phyloP scores from a whole-genome alignment of 2,329 filamentous ascomycete genomes.

The Xylariales sp. region DNA sequence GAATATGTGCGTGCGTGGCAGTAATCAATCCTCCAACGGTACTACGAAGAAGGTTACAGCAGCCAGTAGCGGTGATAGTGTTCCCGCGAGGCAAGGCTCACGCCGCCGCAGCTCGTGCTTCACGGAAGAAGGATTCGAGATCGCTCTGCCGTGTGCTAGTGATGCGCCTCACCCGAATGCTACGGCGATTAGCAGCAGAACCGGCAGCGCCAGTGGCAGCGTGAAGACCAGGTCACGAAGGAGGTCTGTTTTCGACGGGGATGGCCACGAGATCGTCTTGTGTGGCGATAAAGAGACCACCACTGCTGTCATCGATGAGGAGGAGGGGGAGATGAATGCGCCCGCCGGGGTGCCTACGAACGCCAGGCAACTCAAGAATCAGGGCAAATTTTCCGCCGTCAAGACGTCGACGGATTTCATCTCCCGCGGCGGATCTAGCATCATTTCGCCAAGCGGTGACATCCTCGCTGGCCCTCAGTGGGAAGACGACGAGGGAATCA shows the following conservation, averaged over 20 bases:
- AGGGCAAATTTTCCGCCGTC: too few species aligned
- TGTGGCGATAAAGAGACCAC: slow-evolving; percentile 8
- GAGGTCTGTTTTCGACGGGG: slow-evolving; percentile 44
- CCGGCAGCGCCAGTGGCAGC: too few species aligned
- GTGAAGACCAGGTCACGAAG: too few species aligned
- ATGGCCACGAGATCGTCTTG: slow-evolving; percentile 52
- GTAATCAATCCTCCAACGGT: not conserved
- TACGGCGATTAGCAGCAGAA: slow-evolving; percentile 12
- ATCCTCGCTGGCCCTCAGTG: slow-evolving; percentile 77
- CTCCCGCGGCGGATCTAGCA: slow-evolving; percentile 75
- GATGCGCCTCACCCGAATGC: slow-evolving; percentile 8
- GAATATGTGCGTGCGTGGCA: slow-evolving; percentile 70
- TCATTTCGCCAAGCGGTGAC: slow-evolving; percentile 76
- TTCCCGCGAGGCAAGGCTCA: not conserved
- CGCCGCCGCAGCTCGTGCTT: slow-evolving; percentile 35
- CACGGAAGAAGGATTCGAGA: slow-evolving; percentile 43
- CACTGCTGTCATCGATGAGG: slow-evolving; percentile 14
- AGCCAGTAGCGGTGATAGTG: too few species aligned
- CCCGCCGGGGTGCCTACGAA: not conserved
- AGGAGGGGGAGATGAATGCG: slow-evolving; percentile 8
- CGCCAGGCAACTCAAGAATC: too few species aligned
- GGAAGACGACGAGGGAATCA: slow-evolving; percentile 68
- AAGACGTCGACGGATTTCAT: slow-evolving; percentile 36
- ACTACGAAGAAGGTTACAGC: not conserved
- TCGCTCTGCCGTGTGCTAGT: slow-evolving; percentile 31